These are phyloP conservation scores for Sphaerulina musiva DNA, from an alignment of 2,329 filamentous ascomycete genomes.

Conservation along the genomic window DNA sequence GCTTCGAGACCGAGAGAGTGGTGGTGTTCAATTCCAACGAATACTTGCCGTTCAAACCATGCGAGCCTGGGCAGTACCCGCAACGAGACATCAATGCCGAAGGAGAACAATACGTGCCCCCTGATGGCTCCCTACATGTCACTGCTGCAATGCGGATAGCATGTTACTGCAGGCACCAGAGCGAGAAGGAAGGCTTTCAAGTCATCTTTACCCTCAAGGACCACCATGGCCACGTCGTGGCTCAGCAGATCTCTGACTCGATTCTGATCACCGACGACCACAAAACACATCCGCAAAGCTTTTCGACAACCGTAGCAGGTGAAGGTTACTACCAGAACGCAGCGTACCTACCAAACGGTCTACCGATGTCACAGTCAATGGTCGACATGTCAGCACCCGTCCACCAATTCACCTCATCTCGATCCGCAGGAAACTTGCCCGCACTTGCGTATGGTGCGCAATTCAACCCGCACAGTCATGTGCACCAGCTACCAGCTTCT, in stretches of 20 bases:
- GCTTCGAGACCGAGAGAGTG: constrained; percentile 71
- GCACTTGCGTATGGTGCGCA: constrained; percentile 40
- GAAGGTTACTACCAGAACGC: constrained; percentile 26
- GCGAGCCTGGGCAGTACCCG: constrained; percentile 37
- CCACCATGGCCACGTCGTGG: constrained; percentile 64
- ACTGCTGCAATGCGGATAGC: constrained; percentile 91
- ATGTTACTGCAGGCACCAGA: constrained; percentile 92
- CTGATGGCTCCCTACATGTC: constrained; percentile 63
- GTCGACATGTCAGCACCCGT: constrained; percentile 34
- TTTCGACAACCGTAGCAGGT: constrained; percentile 26
- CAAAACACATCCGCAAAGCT: constrained; percentile 61
- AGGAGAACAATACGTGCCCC: constrained; percentile 30
- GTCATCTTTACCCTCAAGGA: constrained; percentile 96
- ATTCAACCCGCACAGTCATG: constrained; percentile 33
- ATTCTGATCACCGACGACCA: constrained; percentile 99
- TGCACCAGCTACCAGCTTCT: constrained; percentile 31
- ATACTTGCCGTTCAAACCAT: constrained; percentile 71
- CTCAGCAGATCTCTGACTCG: constrained; percentile 76
- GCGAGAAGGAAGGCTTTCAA: constrained; percentile 84
- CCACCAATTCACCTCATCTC: constrained; percentile 50
- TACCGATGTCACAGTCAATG: constrained; percentile 36
- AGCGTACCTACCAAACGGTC: constrained; percentile 26
- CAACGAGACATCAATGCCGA: constrained; percentile 25
- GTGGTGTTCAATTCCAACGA: constrained; percentile 90
- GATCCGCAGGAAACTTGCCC: constrained; percentile 59